phyloP scores from a whole-genome alignment of 1,139 yeast species.

The Geotrichum bryndzae region DNA sequence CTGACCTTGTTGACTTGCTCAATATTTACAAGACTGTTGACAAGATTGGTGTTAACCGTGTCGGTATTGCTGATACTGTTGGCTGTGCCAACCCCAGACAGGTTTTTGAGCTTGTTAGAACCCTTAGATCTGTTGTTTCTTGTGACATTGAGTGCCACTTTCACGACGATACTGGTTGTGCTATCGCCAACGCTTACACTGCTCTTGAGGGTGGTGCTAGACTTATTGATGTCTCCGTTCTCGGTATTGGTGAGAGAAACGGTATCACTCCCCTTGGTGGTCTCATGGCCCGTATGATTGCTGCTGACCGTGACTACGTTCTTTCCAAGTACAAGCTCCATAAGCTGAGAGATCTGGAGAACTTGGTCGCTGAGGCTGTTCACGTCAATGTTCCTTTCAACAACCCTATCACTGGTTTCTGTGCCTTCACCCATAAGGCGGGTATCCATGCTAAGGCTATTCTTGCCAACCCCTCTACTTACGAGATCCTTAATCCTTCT shows the following conservation, averaged over 20 bases:
- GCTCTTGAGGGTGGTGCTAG: constrained; percentile 98
- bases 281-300: constrained; percentile 98
- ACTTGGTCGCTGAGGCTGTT: constrained; percentile 93
- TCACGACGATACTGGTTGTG: constrained; percentile 99
- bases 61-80: constrained; percentile 98
- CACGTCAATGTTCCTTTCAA: constrained; percentile 96
- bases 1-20: constrained; percentile 89
- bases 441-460: constrained; percentile 99
- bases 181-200: constrained; percentile 96
- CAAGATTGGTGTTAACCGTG: constrained; percentile 96
- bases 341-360: constrained; percentile 92
- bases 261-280: constrained; percentile 98
- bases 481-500: constrained; percentile 89
- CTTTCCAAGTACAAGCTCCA: constrained; percentile 91
- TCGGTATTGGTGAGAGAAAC: constrained; percentile 98
- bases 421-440: constrained; percentile 99
- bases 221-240: constrained; percentile 91
- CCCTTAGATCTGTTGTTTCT: constrained; percentile 85
- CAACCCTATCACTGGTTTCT: constrained; percentile 98
- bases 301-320: constrained; percentile 96
- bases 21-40: constrained; percentile 95
- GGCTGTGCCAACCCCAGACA: constrained; percentile 99
- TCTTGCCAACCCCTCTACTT: constrained; percentile 95
- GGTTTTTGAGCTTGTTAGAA: constrained; percentile 92
- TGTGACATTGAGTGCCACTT: constrained; percentile 98